A percentile compares a stretch with the other conserved stretches of the same genome.
Evolutionary conservation across 2,329 filamentous ascomycete genomes (phyloP).

Genomic region (Orbilia quercus): DNA sequence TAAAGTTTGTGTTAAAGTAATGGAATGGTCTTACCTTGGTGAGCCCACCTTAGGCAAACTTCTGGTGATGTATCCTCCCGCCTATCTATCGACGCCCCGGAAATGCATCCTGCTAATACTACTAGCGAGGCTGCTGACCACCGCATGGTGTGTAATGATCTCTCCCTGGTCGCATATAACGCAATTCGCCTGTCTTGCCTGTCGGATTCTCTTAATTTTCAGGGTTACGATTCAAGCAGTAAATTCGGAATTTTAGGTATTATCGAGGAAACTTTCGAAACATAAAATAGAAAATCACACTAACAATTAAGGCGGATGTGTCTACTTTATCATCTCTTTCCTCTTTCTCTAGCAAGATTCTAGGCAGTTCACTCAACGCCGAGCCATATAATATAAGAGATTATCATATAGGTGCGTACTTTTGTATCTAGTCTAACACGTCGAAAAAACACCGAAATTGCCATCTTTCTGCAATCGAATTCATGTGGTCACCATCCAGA

Average conservation of each 20-base stretch:
- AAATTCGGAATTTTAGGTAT: background rate
- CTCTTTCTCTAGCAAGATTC: constrained; percentile 19
- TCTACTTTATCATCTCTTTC: constrained; percentile 19
- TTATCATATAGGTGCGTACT: constrained; percentile 40
- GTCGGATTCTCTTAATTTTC: background rate
- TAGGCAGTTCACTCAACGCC: constrained; percentile 2
- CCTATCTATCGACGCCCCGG: constrained; percentile 19
- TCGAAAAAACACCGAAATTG: constrained; percentile 22
- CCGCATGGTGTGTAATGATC: constrained; percentile 16
- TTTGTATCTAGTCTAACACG: constrained; percentile 28
- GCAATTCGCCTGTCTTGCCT: no score
- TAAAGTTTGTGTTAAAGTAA: background rate
- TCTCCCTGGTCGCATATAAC: background rate
- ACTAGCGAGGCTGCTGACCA: constrained; percentile 24
- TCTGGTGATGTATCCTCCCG: constrained; percentile 58
- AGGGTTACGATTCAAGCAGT: background rate
- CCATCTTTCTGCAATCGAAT: constrained; percentile 19
- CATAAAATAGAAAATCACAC: background rate
- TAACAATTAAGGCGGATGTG: constrained; percentile 9
- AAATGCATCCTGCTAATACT: constrained; percentile 14
- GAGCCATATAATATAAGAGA: constrained; percentile 31
- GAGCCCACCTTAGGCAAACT: constrained; percentile 44
- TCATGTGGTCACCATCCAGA: background rate
- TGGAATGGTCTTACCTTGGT: constrained; percentile 31
- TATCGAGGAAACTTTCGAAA: background rate